A percentile compares a stretch with the other conserved stretches of the same genome.
Conservation (phyloP, 2,329 filamentous ascomycete species). For the Fusarium praegraminearum region DNA sequence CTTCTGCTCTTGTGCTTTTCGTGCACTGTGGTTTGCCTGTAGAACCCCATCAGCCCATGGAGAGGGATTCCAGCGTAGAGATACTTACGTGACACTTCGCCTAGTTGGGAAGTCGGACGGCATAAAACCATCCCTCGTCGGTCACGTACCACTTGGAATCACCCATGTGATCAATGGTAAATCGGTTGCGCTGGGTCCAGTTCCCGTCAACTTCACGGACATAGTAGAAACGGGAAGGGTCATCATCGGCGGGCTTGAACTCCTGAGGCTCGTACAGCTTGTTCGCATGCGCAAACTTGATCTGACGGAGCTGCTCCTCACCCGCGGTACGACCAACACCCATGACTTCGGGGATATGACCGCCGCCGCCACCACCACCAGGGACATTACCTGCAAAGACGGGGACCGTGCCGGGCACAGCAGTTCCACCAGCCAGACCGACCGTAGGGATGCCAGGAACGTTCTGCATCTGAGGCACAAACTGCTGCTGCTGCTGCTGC, state of each 20-base stretch:
- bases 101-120: constrained; percentile 63
- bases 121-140: constrained; percentile 70
- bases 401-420: constrained; percentile 45
- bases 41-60: constrained; percentile 13
- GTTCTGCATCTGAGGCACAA: constrained; percentile 45
- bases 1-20: not conserved
- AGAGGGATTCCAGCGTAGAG: not conserved
- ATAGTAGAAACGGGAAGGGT: constrained; percentile 71
- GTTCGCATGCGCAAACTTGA: constrained; percentile 63
- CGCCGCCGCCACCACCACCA: constrained; percentile 38
- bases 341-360: constrained; percentile 60
- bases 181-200: constrained; percentile 69
- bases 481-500: constrained; percentile 38
- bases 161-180: constrained; percentile 69
- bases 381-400: constrained; percentile 57
- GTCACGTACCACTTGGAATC: constrained; percentile 70
- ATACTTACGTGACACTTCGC: constrained; percentile 22
- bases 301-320: constrained; percentile 62
- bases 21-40: constrained; percentile 13
- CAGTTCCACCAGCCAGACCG: constrained; percentile 44
- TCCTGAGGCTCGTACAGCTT: constrained; percentile 69
- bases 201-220: constrained; percentile 70
- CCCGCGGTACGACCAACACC: constrained; percentile 64
- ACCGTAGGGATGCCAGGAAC: constrained; percentile 46
- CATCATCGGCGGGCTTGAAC: constrained; percentile 71